These are phyloP conservation scores for Termitomyces sp. DNA, from an alignment of 768 basidiomycete genomes.

Conservation along the genomic window DNA sequence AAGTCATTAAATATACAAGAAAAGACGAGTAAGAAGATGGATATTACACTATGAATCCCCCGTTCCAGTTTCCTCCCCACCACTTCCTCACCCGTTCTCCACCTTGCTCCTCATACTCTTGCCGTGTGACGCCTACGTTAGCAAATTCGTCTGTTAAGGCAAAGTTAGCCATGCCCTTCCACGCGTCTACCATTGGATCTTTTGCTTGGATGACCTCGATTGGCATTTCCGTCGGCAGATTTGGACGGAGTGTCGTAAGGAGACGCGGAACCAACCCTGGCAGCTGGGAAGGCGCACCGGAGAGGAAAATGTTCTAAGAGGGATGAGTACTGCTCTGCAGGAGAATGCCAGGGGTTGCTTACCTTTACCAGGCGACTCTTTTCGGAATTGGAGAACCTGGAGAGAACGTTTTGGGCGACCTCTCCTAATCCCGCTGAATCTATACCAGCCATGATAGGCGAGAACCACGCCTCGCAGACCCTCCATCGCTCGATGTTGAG, in stretches of 20 bases:
- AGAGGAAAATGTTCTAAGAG: slow-evolving; percentile 79
- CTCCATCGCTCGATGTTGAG: slow-evolving; percentile 88
- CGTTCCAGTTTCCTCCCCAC: slow-evolving; percentile 92
- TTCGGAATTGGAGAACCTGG: slow-evolving; percentile 61
- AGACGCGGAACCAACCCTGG: slow-evolving; percentile 66
- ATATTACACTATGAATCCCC: slow-evolving; percentile 17
- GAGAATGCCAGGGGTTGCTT: neutral
- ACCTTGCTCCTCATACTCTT: slow-evolving; percentile 89
- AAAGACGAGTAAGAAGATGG: neutral
- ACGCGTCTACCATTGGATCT: slow-evolving; percentile 74
- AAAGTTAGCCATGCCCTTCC: slow-evolving; percentile 89
- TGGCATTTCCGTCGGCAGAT: slow-evolving; percentile 78
- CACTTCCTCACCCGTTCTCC: slow-evolving; percentile 82
- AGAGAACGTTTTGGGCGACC: slow-evolving; percentile 78
- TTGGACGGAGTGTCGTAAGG: slow-evolving; percentile 69
- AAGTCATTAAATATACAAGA: no score
- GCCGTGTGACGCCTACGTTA: slow-evolving; percentile 56
- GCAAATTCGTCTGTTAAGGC: slow-evolving; percentile 50
- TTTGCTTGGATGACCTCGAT: slow-evolving; percentile 58
- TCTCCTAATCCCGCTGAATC: slow-evolving; percentile 96
- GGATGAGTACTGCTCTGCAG: neutral
- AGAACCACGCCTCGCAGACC: slow-evolving; percentile 89
- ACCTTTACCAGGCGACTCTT: slow-evolving; percentile 76
- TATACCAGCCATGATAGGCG: slow-evolving; percentile 89
- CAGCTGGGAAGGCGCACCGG: slow-evolving; percentile 75